Percentiles rank a stretch among this genome's conserved stretches.
Conservation (phyloP, 2,329 filamentous ascomycete genomes). For the Alternaria burnsii region DNA sequence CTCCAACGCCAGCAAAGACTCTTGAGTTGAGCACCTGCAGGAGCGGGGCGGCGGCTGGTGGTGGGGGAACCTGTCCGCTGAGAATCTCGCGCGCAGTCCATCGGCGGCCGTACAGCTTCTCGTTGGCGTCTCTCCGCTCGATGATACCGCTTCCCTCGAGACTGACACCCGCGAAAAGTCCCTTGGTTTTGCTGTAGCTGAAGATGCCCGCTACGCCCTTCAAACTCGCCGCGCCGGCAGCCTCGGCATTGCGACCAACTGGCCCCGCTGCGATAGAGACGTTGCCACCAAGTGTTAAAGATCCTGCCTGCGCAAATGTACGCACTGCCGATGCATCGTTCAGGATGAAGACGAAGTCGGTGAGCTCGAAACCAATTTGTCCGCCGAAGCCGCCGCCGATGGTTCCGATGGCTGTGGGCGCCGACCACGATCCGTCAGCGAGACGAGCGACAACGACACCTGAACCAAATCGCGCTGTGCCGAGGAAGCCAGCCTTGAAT, state of each 20-base stretch:
- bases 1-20: conserved; percentile 75
- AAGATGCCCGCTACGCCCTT: conserved; percentile 92
- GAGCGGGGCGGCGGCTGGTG: conserved; percentile 82
- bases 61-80: conserved; percentile 77
- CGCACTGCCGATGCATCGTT: conserved; percentile 90
- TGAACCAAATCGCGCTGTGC: conserved; percentile 81
- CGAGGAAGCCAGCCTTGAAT: conserved; percentile 86
- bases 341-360: conserved; percentile 97
- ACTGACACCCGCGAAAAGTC: conserved; percentile 93
- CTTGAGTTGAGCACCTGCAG: conserved; percentile 86
- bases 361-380: conserved; percentile 87
- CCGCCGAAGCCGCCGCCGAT: conserved; percentile 84
- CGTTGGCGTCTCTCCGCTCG: conserved; percentile 94
- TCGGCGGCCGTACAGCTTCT: conserved; percentile 89
- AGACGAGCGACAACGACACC: conserved; percentile 83
- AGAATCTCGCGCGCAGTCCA: conserved; percentile 85
- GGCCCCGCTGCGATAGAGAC: conserved; percentile 95
- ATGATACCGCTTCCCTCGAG: conserved; percentile 93
- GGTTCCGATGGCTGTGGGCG: conserved; percentile 81
- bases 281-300: conserved; percentile 92
- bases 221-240: conserved; percentile 89
- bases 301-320: conserved; percentile 91
- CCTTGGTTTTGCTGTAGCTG: conserved; percentile 97
- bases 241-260: conserved; percentile 92
- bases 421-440: conserved; percentile 80